Conservation (phyloP, 805 yeast genomes). For the Candida corydali region DNA sequence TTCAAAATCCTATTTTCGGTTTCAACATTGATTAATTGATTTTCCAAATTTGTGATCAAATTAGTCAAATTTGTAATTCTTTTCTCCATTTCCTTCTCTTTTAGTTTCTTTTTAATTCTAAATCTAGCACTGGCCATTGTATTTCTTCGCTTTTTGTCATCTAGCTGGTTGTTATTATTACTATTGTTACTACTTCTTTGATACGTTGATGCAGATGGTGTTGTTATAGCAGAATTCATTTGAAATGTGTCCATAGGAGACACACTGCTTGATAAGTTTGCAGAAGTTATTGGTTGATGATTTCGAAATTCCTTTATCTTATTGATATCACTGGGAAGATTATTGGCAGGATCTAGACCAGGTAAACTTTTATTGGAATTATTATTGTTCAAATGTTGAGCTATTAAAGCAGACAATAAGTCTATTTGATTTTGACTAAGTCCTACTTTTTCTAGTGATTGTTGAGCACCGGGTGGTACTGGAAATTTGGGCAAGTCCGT, state of each 20-base stretch:
- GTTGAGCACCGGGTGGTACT: constrained; percentile 71
- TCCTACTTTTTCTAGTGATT: constrained; percentile 62
- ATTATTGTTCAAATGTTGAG: constrained; percentile 43
- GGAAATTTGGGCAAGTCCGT: constrained; percentile 51
- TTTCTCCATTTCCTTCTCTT: constrained; percentile 56
- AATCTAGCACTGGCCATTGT: constrained; percentile 67
- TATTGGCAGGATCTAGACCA: neutral
- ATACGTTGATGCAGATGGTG: constrained; percentile 6
- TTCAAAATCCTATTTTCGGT: constrained; percentile 60
- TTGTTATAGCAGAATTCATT: neutral
- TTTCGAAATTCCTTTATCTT: no score
- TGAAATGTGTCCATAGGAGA: constrained; percentile 4
- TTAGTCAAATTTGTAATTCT: constrained; percentile 41
- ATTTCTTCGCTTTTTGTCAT: constrained; percentile 53
- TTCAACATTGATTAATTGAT: constrained; percentile 49
- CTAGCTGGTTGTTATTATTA: neutral
- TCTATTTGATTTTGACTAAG: constrained; percentile 66
- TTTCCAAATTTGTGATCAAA: constrained; percentile 41
- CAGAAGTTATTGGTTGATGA: neutral
- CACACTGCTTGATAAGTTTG: neutral
- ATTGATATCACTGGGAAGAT: constrained; percentile 1
- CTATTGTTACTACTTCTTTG: constrained; percentile 13
- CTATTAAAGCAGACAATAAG: constrained; percentile 67
- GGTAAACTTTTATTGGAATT: neutral
- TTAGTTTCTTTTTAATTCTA: constrained; percentile 56